Conservation (phyloP, 2,329 filamentous ascomycete species). For the Fusarium oligoseptatum region DNA sequence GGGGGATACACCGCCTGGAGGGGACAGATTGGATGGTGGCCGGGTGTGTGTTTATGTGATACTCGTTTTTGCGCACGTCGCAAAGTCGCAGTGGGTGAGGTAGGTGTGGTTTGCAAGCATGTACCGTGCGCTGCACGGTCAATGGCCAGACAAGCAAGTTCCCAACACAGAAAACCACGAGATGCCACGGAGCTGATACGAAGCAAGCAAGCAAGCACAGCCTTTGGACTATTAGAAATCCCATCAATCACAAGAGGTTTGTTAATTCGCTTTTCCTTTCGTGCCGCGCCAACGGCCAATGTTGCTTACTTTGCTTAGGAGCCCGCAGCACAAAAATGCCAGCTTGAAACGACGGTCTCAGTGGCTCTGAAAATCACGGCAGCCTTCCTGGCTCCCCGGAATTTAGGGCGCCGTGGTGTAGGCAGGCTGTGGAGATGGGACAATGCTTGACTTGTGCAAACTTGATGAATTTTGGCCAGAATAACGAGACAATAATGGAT, state of each 20-base stretch:
- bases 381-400: neutral
- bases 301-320: neutral
- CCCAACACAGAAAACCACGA: neutral
- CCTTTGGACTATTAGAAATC: neutral
- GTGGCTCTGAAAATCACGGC: neutral
- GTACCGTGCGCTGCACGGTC: constrained; percentile 1
- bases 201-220: neutral
- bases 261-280: neutral
- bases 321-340: neutral
- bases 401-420: neutral
- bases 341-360: constrained; percentile 1
- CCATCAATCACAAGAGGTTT: neutral
- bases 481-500: neutral
- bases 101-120: neutral
- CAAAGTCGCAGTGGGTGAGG: neutral
- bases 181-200: neutral
- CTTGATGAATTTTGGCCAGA: neutral
- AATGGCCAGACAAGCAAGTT: neutral
- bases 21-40: neutral
- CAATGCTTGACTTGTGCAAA: neutral
- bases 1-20: neutral
- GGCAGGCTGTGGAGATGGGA: neutral
- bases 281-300: neutral
- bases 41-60: neutral
- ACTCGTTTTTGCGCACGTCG: neutral